Evolutionary conservation across 305 asterid species (phyloP), one percentile per base, ranked within the genome.

Genomic region (Solanum aculeatissimum): DNA sequence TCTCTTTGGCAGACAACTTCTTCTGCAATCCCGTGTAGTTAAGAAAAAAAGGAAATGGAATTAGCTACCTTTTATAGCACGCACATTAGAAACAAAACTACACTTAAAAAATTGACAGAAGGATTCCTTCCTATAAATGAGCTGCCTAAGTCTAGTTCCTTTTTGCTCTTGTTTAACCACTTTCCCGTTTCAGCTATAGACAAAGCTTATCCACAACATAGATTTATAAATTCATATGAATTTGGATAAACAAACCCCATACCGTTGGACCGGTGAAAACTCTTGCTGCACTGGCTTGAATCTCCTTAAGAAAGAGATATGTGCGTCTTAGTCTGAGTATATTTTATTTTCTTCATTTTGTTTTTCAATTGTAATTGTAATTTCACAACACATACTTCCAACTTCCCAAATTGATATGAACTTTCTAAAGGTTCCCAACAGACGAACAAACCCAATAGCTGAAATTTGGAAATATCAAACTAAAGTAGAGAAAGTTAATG

Each of bases 1-100:
- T 77, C 86, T 96, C 99, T 51, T 83, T 75, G 47, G 98, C 97
- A 86, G 99, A 92, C 66, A 92, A 38, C 88, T 94, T 96, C 89
- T 94, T 94, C 99, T 96, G 89, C 89, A 45, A 82, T 71, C 54
- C 19, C 51, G 2, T 53, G 4, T 40, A 62, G 23, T 82, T n/a
- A 58, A 58, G 27, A 53, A 13, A 1, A 21, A 71, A 27, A 38
- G 16, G 54, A 75, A 75, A 25, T 4, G 62, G 16, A 47, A 75
- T 75, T 75, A 75, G 82, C 63, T 18, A 29, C 18, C 66, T 78
- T 53, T 18, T 32, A 32, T 18, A 9, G 5, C 1, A 4, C 11
- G 42, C 57, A 14, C 81, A 8, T 47, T 74, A 74, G 23, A 74
- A 47, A 77, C 82, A 11, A 25, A 29, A 18, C 21, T 29, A 74